A percentile compares a stretch with the other conserved stretches of the same genome.
phyloP scores from a whole-genome alignment of 163 green algal species.

The Chloromonas sp. region DNA sequence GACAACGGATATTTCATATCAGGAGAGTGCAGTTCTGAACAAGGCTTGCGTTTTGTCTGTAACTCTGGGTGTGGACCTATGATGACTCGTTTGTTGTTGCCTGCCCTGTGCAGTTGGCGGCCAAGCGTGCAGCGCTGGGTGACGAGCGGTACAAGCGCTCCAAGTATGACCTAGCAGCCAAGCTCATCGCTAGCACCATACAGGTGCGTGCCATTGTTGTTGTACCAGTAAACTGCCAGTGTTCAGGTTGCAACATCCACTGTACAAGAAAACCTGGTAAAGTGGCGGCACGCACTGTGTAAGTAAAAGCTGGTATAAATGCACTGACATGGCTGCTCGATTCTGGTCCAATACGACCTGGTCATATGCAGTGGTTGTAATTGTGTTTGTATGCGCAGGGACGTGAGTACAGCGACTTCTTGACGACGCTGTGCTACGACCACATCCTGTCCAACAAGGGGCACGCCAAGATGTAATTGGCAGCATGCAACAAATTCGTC shows the following conservation, averaged over 20 bases:
- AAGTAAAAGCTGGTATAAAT: not conserved
- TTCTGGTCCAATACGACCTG: no score
- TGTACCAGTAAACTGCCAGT: not conserved
- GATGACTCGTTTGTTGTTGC: no score
- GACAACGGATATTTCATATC: no score
- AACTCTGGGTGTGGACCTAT: no score
- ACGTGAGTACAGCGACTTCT: constrained; percentile 47
- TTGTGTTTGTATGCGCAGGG: constrained; percentile 4
- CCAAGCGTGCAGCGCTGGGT: constrained; percentile 39
- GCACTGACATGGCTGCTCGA: not conserved
- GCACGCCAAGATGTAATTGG: constrained; percentile 3
- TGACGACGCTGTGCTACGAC: constrained; percentile 55
- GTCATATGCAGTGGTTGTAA: no score
- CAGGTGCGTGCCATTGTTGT: not conserved
- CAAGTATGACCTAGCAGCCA: constrained; percentile 65
- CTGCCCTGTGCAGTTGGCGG: not conserved
- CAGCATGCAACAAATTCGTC: not conserved
- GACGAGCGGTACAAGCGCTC: constrained; percentile 44
- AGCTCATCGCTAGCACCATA: constrained; percentile 55
- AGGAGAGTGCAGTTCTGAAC: no score
- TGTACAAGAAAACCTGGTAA: not conserved
- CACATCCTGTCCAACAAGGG: constrained; percentile 29
- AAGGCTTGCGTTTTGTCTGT: no score
- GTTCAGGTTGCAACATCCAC: not conserved
- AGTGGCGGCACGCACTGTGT: not conserved